These are phyloP conservation scores for Acanthamoeba triangularis DNA, from an alignment of 208 protist species.

Conservation along the genomic window DNA sequence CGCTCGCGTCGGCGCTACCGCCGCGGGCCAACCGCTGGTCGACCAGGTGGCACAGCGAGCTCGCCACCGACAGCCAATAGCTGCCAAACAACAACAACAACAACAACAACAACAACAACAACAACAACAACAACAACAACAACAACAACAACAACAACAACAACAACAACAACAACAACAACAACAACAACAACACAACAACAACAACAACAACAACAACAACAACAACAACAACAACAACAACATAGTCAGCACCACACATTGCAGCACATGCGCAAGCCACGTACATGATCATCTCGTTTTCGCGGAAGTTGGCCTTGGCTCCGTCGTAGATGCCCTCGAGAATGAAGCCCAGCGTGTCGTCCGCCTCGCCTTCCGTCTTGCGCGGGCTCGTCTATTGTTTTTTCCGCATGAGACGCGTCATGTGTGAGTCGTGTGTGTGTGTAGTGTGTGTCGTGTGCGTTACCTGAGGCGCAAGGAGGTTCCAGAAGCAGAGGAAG, in stretches of 20 bases:
- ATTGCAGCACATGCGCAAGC: background rate
- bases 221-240: too few species aligned
- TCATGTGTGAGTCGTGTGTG: background rate
- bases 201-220: background rate
- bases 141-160: background rate
- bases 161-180: background rate
- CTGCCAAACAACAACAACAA: background rate
- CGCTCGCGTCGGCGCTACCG: background rate
- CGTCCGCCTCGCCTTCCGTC: background rate
- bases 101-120: background rate
- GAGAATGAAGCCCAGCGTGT: background rate
- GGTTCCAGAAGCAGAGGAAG: slow-evolving; percentile 7
- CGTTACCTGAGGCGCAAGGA: background rate
- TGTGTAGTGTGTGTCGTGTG: background rate
- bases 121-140: background rate
- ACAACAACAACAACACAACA: background rate
- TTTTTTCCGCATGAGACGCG: too few species aligned
- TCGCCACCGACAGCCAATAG: slow-evolving; percentile 56
- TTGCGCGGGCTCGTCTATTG: background rate
- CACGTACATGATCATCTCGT: slow-evolving; percentile 12
- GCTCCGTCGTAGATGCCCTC: background rate
- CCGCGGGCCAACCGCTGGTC: background rate
- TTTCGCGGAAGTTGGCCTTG: background rate
- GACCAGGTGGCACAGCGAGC: slow-evolving; percentile 64
- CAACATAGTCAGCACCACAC: background rate